Conservation (phyloP, 176 grass and related monocot species). For the Elaeis guineensis region DNA sequence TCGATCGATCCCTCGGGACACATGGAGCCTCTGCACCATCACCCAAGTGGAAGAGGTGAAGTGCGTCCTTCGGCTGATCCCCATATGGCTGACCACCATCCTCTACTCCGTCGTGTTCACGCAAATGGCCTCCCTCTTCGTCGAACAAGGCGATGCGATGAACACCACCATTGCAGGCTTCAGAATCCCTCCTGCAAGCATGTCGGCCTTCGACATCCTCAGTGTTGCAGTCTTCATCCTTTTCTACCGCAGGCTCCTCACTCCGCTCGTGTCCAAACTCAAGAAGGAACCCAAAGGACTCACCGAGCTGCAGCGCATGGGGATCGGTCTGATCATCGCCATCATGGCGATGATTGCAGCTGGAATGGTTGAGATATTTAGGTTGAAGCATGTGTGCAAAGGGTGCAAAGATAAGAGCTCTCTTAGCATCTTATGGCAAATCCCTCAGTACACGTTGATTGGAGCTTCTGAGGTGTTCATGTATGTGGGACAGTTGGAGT, state of each 20-base stretch:
- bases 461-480: constrained; percentile 94
- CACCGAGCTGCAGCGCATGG: constrained; percentile 83
- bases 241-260: constrained; percentile 57
- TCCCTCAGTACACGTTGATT: constrained; percentile 74
- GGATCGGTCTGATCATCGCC: constrained; percentile 60
- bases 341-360: constrained; percentile 66
- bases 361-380: constrained; percentile 60
- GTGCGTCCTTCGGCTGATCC: constrained; percentile 67
- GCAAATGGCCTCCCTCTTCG: constrained; percentile 94
- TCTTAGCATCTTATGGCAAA: constrained; percentile 84
- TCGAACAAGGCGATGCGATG: constrained; percentile 90
- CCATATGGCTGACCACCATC: constrained; percentile 97
- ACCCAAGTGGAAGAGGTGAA: constrained; percentile 96
- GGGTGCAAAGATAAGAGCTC: constrained; percentile 29
- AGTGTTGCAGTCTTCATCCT: constrained; percentile 66
- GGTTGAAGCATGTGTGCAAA: constrained; percentile 26
- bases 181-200: constrained; percentile 66
- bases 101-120: constrained; percentile 97
- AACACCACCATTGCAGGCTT: constrained; percentile 42
- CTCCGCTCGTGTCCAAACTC: constrained; percentile 37
- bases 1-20: constrained; percentile 23
- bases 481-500: constrained; percentile 95
- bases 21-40: constrained; percentile 72
- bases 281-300: constrained; percentile 24
- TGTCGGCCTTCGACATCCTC: constrained; percentile 89